These are phyloP conservation scores for Emydomyces testavorans DNA, from an alignment of 2,329 filamentous ascomycete genomes.

Conservation along the genomic window DNA sequence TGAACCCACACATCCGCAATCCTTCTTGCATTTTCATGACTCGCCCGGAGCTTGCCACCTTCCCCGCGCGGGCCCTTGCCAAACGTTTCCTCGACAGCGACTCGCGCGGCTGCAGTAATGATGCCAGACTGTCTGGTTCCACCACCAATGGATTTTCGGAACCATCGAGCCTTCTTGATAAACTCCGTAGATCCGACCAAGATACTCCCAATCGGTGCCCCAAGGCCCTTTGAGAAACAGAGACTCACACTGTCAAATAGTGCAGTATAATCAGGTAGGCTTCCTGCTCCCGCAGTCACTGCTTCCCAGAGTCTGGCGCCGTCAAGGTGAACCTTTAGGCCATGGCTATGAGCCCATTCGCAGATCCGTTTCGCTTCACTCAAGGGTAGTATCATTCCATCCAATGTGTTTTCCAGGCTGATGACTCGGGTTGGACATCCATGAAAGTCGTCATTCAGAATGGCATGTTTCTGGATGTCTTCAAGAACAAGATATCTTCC, in stretches of 20 bases:
- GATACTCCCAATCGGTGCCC: slow-evolving; percentile 68
- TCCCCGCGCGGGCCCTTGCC: slow-evolving; percentile 46
- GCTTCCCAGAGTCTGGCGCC: slow-evolving; percentile 76
- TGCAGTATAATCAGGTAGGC: slow-evolving; percentile 53
- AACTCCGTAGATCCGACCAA: slow-evolving; percentile 50
- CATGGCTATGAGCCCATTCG: slow-evolving; percentile 53
- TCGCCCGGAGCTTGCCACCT: slow-evolving; percentile 49
- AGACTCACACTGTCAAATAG: slow-evolving; percentile 64
- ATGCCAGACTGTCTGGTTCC: slow-evolving; percentile 67
- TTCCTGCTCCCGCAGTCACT: slow-evolving; percentile 56
- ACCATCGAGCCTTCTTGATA: slow-evolving; percentile 59
- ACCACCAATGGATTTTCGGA: slow-evolving; percentile 70
- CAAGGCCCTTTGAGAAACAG: slow-evolving; percentile 73
- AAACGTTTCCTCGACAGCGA: slow-evolving; percentile 72
- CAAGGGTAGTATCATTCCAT: slow-evolving; percentile 67
- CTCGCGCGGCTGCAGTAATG: slow-evolving; percentile 60
- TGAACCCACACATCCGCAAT: slow-evolving; percentile 56
- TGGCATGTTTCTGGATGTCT: slow-evolving; percentile 56
- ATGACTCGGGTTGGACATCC: slow-evolving; percentile 70
- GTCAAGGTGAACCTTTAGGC: slow-evolving; percentile 63
- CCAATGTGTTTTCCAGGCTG: slow-evolving; percentile 73
- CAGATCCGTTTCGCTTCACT: slow-evolving; percentile 58
- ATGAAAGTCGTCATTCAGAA: slow-evolving; percentile 61
- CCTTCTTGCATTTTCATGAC: slow-evolving; percentile 51
- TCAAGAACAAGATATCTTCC: slow-evolving; percentile 62